Conservation (phyloP, 768 basidiomycete genomes). For the Boletus patriciae region DNA sequence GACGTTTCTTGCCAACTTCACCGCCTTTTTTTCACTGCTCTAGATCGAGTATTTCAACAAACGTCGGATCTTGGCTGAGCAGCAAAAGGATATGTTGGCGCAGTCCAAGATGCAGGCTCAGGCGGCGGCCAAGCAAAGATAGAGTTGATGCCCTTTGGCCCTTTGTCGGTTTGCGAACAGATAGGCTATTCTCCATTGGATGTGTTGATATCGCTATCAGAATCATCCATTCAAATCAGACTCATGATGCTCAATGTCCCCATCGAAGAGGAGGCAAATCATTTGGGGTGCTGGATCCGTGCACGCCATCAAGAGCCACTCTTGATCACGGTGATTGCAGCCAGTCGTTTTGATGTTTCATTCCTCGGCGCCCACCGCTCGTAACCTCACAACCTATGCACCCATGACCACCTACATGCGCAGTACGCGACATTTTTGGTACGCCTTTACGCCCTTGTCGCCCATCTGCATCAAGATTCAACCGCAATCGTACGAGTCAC, state of each 20-base stretch:
- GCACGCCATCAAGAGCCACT: background rate
- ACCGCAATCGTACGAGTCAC: background rate
- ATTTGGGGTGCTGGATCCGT: background rate
- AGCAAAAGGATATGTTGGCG: constrained; percentile 70
- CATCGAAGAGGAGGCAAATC: background rate
- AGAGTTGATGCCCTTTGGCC: background rate
- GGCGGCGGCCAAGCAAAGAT: constrained; percentile 25
- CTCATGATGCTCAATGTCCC: background rate
- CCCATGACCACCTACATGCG: background rate
- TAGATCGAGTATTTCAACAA: constrained; percentile 97
- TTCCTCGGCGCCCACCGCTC: background rate
- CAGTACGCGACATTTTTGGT: background rate
- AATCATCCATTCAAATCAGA: background rate
- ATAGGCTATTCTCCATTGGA: background rate
- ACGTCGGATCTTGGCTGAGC: constrained; percentile 76
- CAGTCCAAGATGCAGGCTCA: constrained; percentile 41
- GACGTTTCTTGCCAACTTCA: background rate
- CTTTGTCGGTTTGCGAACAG: background rate
- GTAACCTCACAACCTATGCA: background rate
- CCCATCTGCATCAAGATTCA: background rate
- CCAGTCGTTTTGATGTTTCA: background rate
- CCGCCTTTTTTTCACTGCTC: background rate
- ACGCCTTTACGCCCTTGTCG: background rate
- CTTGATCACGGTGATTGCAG: constrained; percentile 7
- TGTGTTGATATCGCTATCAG: constrained; percentile 3